These are phyloP conservation scores for Plantago lanceolata DNA, from an alignment of 305 asterid species.

Conservation along the genomic window DNA sequence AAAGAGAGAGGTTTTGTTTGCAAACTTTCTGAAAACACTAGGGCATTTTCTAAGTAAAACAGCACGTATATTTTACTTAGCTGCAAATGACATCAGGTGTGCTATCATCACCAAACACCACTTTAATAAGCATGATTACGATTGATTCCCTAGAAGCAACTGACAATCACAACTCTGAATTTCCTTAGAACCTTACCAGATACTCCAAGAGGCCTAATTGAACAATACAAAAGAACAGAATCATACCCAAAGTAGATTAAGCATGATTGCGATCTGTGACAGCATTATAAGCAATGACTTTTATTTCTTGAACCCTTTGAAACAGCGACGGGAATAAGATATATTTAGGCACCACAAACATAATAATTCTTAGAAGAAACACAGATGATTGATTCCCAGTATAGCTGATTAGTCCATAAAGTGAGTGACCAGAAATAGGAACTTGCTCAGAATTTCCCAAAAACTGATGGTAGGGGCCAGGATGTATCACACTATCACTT, in stretches of 20 bases:
- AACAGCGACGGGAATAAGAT: too few relatives aligned
- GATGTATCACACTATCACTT: background rate
- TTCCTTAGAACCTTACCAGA: background rate
- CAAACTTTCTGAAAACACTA: too few relatives aligned
- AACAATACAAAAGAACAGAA: slow-evolving; percentile 7
- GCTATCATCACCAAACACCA: background rate
- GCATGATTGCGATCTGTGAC: background rate
- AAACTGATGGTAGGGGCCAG: slow-evolving; percentile 12
- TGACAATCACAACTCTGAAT: background rate
- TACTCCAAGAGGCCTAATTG: slow-evolving; percentile 4
- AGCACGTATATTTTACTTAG: too few relatives aligned
- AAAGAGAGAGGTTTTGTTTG: too few relatives aligned
- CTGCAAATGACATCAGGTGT: too few relatives aligned
- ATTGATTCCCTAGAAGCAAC: background rate
- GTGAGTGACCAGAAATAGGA: background rate
- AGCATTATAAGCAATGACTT: background rate
- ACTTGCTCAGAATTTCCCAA: background rate
- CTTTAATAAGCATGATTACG: too few relatives aligned
- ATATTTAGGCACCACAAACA: background rate
- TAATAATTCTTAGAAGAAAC: background rate
- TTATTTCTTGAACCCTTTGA: too few relatives aligned
- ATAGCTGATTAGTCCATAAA: background rate
- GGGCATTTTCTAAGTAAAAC: too few relatives aligned
- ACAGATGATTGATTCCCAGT: slow-evolving; percentile 2
- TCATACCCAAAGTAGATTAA: slow-evolving; percentile 1